Base-by-base conservation (phyloP, 768 basidiomycete species). In the Russula griseocarnosa region DNA sequence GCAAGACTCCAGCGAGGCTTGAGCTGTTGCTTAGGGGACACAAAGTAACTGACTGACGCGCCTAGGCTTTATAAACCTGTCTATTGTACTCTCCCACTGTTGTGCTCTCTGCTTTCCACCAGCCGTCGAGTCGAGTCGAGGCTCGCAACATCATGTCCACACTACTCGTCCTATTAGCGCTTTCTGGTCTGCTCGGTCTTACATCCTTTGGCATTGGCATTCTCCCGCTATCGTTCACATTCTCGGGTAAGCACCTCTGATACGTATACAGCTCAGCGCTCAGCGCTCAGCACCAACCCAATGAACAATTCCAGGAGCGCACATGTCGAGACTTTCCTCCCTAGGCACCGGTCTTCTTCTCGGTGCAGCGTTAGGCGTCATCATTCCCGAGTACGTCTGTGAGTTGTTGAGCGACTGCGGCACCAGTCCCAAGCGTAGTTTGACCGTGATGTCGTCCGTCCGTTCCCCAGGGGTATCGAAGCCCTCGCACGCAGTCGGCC, bases 311-410 rank as follows among this genome's bases (percentile, higher is more conserved):
- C 28, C 30, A 78, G 81, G 78, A 76, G 68, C 73, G 52, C 66
- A 77, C 76, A 68, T 81, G 50, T 77, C 77, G 24, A 69, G 74
- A 47, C 72, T 87, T 36, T 81, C 80, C 9, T 81, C 82, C 49
- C 72, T 92, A 18, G 89, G 92, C 13, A 89, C 89, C 51, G 95
- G 95, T 13, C 77, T 98, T 13, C 80, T 98, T 20, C 81, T 97
- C 16, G 95, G 95, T 4, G 88, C 95, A 3, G 93, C 92, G 0
- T 76, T 98, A 66, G 92, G 92, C 14, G 85, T 98, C 28, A 92
- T 98, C 67, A 87, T 98, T 58, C 95, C 96, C 42, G 95, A 97
- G 90, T 94, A 75, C 73, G 89, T 86, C 60, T 56, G 40, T 55
- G 52, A 54, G 47, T 59, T 24, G 38, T 60, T 26, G 22, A 22